phyloP scores from a whole-genome alignment of 2,329 filamentous ascomycete genomes.

The Pseudocercospora vitis region DNA sequence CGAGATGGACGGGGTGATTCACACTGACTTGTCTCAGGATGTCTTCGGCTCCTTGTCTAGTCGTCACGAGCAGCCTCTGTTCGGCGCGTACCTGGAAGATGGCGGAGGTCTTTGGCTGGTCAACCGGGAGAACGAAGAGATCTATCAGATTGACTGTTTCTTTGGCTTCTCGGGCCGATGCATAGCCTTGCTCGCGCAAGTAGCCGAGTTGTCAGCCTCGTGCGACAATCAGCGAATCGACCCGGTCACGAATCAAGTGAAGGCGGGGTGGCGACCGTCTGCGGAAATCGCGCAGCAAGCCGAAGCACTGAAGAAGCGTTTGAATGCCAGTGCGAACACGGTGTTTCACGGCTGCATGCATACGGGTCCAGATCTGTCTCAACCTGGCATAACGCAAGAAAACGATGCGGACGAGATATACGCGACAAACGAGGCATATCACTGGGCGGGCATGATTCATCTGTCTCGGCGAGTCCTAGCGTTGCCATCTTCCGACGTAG shows the following conservation, averaged over 20 bases:
- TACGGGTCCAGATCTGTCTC: slow-evolving; percentile 41
- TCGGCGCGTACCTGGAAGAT: slow-evolving; percentile 42
- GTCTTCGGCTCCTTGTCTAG: slow-evolving; percentile 69
- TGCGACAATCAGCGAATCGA: slow-evolving; percentile 68
- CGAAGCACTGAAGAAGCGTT: slow-evolving; percentile 58
- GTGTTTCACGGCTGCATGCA: slow-evolving; percentile 48
- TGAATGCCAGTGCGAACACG: slow-evolving; percentile 55
- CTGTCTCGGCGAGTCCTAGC: slow-evolving; percentile 71
- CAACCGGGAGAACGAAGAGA: slow-evolving; percentile 37
- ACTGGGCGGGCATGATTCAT: slow-evolving; percentile 75
- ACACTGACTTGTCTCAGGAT: slow-evolving; percentile 47
- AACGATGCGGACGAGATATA: slow-evolving; percentile 64
- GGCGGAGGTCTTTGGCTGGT: slow-evolving; percentile 39
- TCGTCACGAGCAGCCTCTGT: slow-evolving; percentile 46
- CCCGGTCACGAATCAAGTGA: slow-evolving; percentile 49
- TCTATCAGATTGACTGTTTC: slow-evolving; percentile 73
- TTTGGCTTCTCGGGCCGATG: slow-evolving; percentile 75
- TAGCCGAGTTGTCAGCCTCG: slow-evolving; percentile 68
- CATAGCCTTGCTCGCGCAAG: slow-evolving; percentile 67
- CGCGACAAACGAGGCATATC: slow-evolving; percentile 75
- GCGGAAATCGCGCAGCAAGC: slow-evolving; percentile 58
- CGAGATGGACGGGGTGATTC: too few relatives aligned
- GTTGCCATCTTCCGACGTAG: slow-evolving; percentile 55
- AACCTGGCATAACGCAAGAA: slow-evolving; percentile 40
- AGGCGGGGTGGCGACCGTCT: slow-evolving; percentile 59